These are phyloP conservation scores for Suhomyces chickasaworum DNA, from an alignment of 1,139 yeast genomes.

Conservation along the genomic window DNA sequence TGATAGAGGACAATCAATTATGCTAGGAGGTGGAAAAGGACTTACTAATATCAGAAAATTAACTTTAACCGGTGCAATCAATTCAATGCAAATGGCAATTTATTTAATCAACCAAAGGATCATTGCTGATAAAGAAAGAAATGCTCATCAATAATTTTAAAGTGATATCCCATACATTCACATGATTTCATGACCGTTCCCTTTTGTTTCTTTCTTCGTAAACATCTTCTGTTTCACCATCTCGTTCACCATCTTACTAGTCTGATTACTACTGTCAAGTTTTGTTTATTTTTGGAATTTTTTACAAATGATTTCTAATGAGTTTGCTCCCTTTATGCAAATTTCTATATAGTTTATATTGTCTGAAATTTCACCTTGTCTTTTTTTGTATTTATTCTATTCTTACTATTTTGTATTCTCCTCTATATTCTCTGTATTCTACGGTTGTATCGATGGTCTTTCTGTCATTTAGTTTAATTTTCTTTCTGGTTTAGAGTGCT, in stretches of 20 bases:
- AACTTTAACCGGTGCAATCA: slow-evolving; percentile 69
- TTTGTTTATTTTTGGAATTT: not conserved
- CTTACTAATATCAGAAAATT: slow-evolving; percentile 61
- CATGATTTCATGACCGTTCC: slow-evolving; percentile 3
- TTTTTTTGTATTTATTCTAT: slow-evolving; percentile 3
- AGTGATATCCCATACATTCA: not conserved
- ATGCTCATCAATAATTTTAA: slow-evolving; percentile 17
- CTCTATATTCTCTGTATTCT: too few relatives aligned
- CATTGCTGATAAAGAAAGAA: slow-evolving; percentile 60
- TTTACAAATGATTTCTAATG: not conserved
- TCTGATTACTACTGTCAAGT: not conserved
- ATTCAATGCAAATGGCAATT: slow-evolving; percentile 75
- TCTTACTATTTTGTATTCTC: not conserved
- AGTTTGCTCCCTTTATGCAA: not conserved
- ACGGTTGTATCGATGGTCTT: too few relatives aligned
- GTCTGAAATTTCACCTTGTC: slow-evolving; percentile 9
- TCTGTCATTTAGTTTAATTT: too few relatives aligned
- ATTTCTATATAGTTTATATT: slow-evolving; percentile 7
- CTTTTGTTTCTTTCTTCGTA: not conserved
- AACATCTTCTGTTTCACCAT: not conserved
- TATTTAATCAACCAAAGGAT: slow-evolving; percentile 76
- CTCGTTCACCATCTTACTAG: not conserved
- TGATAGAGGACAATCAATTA: slow-evolving; percentile 47
- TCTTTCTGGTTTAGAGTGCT: too few relatives aligned
- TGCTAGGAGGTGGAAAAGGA: slow-evolving; percentile 60